Evolutionary conservation across 176 grass and related monocot species (phyloP).

Genomic region (Avena sativa): DNA sequence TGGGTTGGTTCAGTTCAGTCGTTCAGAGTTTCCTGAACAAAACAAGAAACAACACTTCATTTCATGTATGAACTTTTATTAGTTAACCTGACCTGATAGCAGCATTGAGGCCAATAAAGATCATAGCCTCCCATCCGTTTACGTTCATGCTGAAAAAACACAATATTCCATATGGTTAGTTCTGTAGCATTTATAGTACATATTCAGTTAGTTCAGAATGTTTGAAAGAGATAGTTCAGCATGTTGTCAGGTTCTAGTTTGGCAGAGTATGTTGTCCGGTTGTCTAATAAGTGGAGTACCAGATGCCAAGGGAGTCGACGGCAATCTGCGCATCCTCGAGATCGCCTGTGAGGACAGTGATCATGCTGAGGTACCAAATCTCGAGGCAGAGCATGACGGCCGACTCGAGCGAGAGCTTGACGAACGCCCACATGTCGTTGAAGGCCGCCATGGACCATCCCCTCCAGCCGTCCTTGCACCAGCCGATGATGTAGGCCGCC

Average conservation of each 20-base stretch:
- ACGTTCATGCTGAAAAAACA: constrained; percentile 62
- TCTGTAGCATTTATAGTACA: not conserved
- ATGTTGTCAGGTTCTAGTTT: not conserved
- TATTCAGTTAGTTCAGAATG: constrained; percentile 10
- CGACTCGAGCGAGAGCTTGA: constrained; percentile 63
- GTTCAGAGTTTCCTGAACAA: not conserved
- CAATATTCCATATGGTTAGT: not conserved
- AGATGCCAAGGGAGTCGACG: constrained; percentile 62
- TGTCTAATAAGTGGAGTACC: constrained; percentile 17
- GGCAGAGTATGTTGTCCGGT: not conserved
- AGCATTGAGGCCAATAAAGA: constrained; percentile 71
- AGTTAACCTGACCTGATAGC: constrained; percentile 50
- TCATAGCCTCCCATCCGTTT: constrained; percentile 63
- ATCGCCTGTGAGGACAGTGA: constrained; percentile 58
- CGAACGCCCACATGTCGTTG: constrained; percentile 45
- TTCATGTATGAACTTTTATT: not conserved
- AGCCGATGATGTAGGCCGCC: constrained; percentile 52
- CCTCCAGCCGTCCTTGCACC: constrained; percentile 65
- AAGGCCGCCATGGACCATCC: constrained; percentile 52
- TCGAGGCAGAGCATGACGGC: constrained; percentile 76
- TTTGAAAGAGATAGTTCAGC: not conserved
- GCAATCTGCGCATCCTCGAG: constrained; percentile 55
- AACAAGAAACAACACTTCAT: not conserved
- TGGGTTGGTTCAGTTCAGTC: not conserved
- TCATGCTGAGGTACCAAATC: constrained; percentile 60